phyloP scores from a whole-genome alignment of 2,329 filamentous ascomycete genomes.

The Coniella lustricola region DNA sequence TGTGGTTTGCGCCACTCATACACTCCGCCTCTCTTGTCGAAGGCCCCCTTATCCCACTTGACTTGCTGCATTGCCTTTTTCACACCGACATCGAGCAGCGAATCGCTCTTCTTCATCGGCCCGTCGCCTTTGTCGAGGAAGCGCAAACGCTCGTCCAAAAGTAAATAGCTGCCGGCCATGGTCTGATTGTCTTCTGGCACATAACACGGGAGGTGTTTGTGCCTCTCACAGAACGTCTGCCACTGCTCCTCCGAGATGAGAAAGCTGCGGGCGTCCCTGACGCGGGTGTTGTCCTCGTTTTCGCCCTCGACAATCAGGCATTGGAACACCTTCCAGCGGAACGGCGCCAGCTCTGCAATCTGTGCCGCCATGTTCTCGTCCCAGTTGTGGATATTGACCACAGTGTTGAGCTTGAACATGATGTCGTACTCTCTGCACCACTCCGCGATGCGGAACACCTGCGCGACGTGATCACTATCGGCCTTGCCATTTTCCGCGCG shows the following conservation, averaged over 20 bases:
- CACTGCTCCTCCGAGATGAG: slow-evolving; percentile 35
- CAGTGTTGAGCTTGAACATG: slow-evolving; percentile 53
- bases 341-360: slow-evolving; percentile 35
- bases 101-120: slow-evolving; percentile 4
- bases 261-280: not conserved
- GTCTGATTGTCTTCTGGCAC: slow-evolving; percentile 42
- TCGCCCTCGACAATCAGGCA: slow-evolving; percentile 36
- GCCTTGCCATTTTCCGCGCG: slow-evolving; percentile 26
- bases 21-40: not conserved
- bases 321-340: slow-evolving; percentile 51
- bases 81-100: not conserved
- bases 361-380: slow-evolving; percentile 40
- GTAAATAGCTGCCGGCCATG: slow-evolving; percentile 44
- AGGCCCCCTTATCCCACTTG: slow-evolving; percentile 1
- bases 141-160: slow-evolving; percentile 34
- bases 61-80: slow-evolving; percentile 21
- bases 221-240: slow-evolving; percentile 36
- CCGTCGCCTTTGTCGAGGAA: not conserved
- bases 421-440: slow-evolving; percentile 41
- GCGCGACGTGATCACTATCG: slow-evolving; percentile 36
- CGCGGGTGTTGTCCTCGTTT: not conserved
- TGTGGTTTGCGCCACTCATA: slow-evolving; percentile 5
- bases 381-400: slow-evolving; percentile 41
- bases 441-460: slow-evolving; percentile 34
- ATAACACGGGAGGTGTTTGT: slow-evolving; percentile 33